Evolutionary conservation across 2,329 filamentous ascomycete genomes (phyloP), one percentile per base, ranked within the genome.

Genomic region (Rutstroemia sydowiana): DNA sequence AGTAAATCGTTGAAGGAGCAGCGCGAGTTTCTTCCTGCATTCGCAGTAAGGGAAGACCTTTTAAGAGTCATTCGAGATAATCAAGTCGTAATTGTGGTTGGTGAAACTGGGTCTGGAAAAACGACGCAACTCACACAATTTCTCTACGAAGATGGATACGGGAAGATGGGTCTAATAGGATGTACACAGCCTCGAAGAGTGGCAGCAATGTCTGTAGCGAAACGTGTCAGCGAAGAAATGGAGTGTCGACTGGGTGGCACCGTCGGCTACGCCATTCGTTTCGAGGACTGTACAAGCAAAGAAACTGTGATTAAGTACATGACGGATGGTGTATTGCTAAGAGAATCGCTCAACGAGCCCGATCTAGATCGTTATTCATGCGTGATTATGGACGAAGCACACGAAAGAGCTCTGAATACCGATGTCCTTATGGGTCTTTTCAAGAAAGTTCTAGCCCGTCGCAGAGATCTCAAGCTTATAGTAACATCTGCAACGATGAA

Each of bases 401-500:
- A 98, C 76, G 93, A 98, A 70, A 81, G 93, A 68, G 92, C 93
- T 1, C 72, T 98, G 45, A 97, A 98, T 65, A 98, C 93, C 0
- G 93, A 98, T 68, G 92, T 98, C 16, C 73, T 98, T 13, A 95
- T 98, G 88, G 93, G 93, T 0, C 72, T 98, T 26, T 92, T 98
- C 72, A 98, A 97, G 69, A 98, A 98, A 70, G 92, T 98, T 3
- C 73, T 98, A 43, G 86, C 92, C 57, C 79, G 92, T 48, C 81
- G 95, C 55, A 81, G 90, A 63, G 93, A 98, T 64, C 74, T 98
- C 44, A 98, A 97, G 69, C 75, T 98, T 44, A 97, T 98, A 54
- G 92, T 98, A 48, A 98, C 93, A 1, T 97, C 93, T 13, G 95
- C 93, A 5, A 98, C 93, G 0, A 97, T 98, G 93, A 98, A 98